Evolutionary conservation across 306 rosid genomes (phyloP).

Genomic region (Prunus davidiana): DNA sequence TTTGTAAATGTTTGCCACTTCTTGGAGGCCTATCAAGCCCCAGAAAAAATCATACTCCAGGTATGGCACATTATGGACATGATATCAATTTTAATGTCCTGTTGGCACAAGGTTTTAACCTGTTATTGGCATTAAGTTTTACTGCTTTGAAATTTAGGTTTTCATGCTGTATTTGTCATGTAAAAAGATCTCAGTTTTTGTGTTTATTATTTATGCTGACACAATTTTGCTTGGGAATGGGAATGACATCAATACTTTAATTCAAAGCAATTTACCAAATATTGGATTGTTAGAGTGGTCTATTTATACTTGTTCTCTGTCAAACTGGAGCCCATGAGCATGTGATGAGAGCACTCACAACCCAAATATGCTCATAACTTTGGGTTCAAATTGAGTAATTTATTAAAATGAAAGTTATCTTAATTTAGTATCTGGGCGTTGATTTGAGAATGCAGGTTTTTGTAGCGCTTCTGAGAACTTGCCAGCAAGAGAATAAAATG

Average conservation of each 20-base stretch:
- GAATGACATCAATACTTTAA: background rate
- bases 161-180: background rate
- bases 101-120: conserved; percentile 13
- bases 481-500: conserved; percentile 99
- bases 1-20: conserved; percentile 99
- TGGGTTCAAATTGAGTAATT: background rate
- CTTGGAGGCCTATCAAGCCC: conserved; percentile 98
- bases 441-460: conserved; percentile 73
- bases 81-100: background rate
- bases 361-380: background rate
- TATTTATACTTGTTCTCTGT: background rate
- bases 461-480: conserved; percentile 97
- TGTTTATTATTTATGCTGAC: conserved; percentile 1
- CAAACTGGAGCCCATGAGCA: background rate
- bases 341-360: background rate
- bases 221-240: background rate
- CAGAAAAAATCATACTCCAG: conserved; percentile 98
- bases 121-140: background rate
- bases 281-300: background rate
- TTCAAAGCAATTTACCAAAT: background rate
- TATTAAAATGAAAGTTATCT: background rate
- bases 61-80: conserved; percentile 27
- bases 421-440: conserved; percentile 20
- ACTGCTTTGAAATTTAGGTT: background rate
- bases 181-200: background rate